A percentile compares a stretch with the other conserved stretches of the same genome.
phyloP scores from a whole-genome alignment of 2,329 filamentous ascomycete species.

The Beauveria varroae region DNA sequence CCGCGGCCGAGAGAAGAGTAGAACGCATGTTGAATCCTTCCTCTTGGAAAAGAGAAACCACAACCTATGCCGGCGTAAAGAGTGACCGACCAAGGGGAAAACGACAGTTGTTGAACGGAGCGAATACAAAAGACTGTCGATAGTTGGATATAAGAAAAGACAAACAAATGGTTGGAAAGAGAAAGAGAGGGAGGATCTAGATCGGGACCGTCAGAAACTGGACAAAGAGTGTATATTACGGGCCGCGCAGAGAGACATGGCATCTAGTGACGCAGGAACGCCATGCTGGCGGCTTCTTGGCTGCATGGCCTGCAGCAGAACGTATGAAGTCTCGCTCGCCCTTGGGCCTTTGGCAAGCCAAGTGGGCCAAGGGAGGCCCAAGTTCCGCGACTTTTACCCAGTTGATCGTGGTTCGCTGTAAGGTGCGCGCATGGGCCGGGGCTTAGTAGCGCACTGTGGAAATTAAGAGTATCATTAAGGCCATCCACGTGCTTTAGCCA shows the following conservation, averaged over 20 bases:
- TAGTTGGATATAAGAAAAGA: slow-evolving; percentile 12
- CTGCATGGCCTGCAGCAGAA: background rate
- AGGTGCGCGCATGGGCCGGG: background rate
- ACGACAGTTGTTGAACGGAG: background rate
- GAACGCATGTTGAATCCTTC: slow-evolving; percentile 21
- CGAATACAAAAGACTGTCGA: slow-evolving; percentile 10
- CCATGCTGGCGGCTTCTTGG: background rate
- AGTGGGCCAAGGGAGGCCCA: slow-evolving; percentile 9
- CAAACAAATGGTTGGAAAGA: background rate
- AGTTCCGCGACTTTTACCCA: slow-evolving; percentile 3
- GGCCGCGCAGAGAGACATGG: background rate
- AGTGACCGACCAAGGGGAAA: slow-evolving; percentile 18
- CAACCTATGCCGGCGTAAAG: slow-evolving; percentile 17
- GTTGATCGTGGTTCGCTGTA: background rate
- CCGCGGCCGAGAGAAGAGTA: slow-evolving; percentile 22
- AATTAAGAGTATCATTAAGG: slow-evolving; percentile 12
- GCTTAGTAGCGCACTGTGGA: slow-evolving; percentile 6
- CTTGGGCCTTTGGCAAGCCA: background rate
- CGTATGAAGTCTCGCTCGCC: background rate
- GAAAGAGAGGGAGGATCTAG: background rate
- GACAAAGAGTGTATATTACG: slow-evolving; percentile 12
- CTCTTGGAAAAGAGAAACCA: background rate
- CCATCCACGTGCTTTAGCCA: background rate
- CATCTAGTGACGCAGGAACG: background rate
- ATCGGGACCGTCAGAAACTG: background rate